phyloP scores from a whole-genome alignment of 2,329 filamentous ascomycete genomes.

The Atkinsonella hypoxylon region DNA sequence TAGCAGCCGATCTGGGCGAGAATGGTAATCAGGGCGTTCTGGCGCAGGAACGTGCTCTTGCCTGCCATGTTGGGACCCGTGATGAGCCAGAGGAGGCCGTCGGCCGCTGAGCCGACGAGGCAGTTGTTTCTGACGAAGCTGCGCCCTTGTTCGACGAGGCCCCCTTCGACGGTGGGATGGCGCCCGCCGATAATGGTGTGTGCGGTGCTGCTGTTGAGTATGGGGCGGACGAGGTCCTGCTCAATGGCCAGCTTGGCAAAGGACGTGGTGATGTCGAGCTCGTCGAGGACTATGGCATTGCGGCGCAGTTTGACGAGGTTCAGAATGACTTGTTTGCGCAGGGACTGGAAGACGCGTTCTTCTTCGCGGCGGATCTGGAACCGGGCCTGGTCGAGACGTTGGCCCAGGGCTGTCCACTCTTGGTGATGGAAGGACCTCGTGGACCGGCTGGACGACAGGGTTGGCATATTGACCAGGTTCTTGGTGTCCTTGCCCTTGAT shows the following conservation, averaged over 20 bases:
- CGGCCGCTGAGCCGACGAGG: slow-evolving; percentile 54
- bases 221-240: slow-evolving; percentile 60
- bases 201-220: slow-evolving; percentile 49
- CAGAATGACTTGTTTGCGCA: slow-evolving; percentile 65
- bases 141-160: slow-evolving; percentile 66
- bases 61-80: slow-evolving; percentile 96
- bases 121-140: slow-evolving; percentile 82
- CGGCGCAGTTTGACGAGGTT: slow-evolving; percentile 78
- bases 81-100: slow-evolving; percentile 56
- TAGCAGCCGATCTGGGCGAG: slow-evolving; percentile 88
- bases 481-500: slow-evolving; percentile 68
- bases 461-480: slow-evolving; percentile 20
- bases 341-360: slow-evolving; percentile 59
- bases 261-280: slow-evolving; percentile 80
- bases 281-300: slow-evolving; percentile 85
- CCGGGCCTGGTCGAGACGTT: slow-evolving; percentile 64
- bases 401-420: slow-evolving; percentile 75
- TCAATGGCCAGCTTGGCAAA: slow-evolving; percentile 72
- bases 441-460: slow-evolving; percentile 65
- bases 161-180: slow-evolving; percentile 84
- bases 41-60: slow-evolving; percentile 89
- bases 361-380: slow-evolving; percentile 75
- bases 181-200: slow-evolving; percentile 77
- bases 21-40: slow-evolving; percentile 90
- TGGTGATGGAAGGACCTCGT: slow-evolving; percentile 76